A percentile compares a stretch with the other conserved stretches of the same genome.
These are phyloP conservation scores for Hansenula lynferdii DNA, from an alignment of 1,139 yeast genomes.

Conservation along the genomic window DNA sequence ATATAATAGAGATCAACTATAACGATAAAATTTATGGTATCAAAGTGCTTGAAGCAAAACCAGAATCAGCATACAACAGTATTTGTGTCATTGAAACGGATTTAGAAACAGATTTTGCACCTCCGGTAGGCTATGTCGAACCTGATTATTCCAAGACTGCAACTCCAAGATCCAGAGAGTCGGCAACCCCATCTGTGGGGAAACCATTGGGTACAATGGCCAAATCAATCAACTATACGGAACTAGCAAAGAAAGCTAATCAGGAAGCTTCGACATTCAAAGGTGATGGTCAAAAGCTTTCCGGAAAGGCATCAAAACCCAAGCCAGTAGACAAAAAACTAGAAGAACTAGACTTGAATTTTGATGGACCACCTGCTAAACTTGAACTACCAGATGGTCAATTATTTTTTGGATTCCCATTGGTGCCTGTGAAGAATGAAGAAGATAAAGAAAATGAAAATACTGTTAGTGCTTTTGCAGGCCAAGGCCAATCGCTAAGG, in stretches of 20 bases:
- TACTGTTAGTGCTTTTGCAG: slow-evolving; percentile 37
- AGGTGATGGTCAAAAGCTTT: slow-evolving; percentile 70
- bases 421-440: slow-evolving; percentile 60
- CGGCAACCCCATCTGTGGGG: slow-evolving; percentile 27
- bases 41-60: slow-evolving; percentile 83
- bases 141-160: slow-evolving; percentile 49
- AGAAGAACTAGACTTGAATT: slow-evolving; percentile 22
- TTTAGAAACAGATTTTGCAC: slow-evolving; percentile 95
- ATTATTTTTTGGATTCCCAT: slow-evolving; percentile 90
- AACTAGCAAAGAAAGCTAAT: slow-evolving; percentile 42
- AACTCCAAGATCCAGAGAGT: slow-evolving; percentile 13
- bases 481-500: slow-evolving; percentile 69
- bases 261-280: slow-evolving; percentile 32
- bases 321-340: slow-evolving; percentile 12
- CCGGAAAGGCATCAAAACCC: slow-evolving; percentile 42
- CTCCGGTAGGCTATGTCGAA: slow-evolving; percentile 97
- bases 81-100: slow-evolving; percentile 97
- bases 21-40: slow-evolving; percentile 78
- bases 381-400: slow-evolving; percentile 77
- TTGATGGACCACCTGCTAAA: slow-evolving; percentile 62
- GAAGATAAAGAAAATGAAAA: slow-evolving; percentile 33
- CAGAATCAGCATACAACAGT: slow-evolving; percentile 58
- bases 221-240: slow-evolving; percentile 62
- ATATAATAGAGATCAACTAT: slow-evolving; percentile 80
- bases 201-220: slow-evolving; percentile 72